A percentile compares a stretch with the other conserved stretches of the same genome.
Conservation (phyloP, 148 eudicot species). For the Vaccinium macrocarpon region DNA sequence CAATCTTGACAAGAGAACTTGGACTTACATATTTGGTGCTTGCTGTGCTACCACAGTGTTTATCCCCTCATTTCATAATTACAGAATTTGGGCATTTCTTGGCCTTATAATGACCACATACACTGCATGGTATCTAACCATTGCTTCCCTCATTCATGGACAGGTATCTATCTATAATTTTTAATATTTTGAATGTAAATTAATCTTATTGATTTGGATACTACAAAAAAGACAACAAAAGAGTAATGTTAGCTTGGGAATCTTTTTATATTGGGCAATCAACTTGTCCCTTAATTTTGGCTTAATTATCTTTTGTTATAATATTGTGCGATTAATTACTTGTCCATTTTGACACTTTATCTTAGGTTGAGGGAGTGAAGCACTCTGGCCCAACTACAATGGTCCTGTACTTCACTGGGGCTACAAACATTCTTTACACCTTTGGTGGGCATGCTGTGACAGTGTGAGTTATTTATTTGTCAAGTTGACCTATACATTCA, state of each 20-base stretch:
- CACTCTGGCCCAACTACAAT: constrained; percentile 65
- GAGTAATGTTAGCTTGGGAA: constrained; percentile 26
- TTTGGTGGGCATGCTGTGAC: constrained; percentile 87
- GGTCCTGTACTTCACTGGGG: constrained; percentile 80
- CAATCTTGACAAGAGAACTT: constrained; percentile 74
- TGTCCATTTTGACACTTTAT: constrained; percentile 13
- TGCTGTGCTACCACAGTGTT: constrained; percentile 80
- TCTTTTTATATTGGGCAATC: neutral
- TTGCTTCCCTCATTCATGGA: constrained; percentile 75
- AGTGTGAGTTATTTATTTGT: constrained; percentile 44
- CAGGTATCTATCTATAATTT: constrained; percentile 38
- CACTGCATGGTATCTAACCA: constrained; percentile 86
- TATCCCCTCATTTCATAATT: constrained; percentile 80
- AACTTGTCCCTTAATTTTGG: neutral
- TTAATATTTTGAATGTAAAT: neutral
- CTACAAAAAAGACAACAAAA: neutral
- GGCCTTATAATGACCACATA: constrained; percentile 81
- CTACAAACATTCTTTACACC: constrained; percentile 85
- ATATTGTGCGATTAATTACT: neutral
- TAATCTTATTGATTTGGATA: neutral
- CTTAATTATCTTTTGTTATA: neutral
- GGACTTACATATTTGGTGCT: constrained; percentile 89
- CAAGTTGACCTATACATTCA: constrained; percentile 5
- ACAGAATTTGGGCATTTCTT: constrained; percentile 73
- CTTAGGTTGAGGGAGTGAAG: constrained; percentile 65